Evolutionary conservation across 2,329 filamentous ascomycete species (phyloP).

Genomic region (Ustilaginoidea virens): DNA sequence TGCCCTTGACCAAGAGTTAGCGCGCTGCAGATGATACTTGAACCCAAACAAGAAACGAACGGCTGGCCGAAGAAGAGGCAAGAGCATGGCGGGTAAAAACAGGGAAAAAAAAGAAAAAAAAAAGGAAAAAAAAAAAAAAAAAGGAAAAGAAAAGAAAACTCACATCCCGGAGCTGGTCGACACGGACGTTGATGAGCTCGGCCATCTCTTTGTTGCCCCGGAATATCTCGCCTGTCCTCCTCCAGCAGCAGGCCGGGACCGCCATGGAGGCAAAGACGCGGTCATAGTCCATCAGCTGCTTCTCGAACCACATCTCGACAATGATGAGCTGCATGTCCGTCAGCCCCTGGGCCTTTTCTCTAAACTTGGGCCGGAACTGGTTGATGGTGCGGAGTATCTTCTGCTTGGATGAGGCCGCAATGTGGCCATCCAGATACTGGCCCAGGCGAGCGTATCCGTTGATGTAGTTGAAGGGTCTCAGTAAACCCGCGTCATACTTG

Average conservation of each 20-base stretch:
- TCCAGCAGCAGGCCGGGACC: slow-evolving; percentile 93
- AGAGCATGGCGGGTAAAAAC: neutral
- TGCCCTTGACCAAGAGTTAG: slow-evolving; percentile 43
- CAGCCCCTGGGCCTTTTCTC: slow-evolving; percentile 81
- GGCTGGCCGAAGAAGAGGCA: neutral
- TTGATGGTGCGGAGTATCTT: slow-evolving; percentile 87
- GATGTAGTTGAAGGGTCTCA: slow-evolving; percentile 97
- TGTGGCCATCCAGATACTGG: slow-evolving; percentile 81
- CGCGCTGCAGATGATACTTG: neutral
- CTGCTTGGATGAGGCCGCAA: slow-evolving; percentile 67
- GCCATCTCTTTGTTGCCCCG: slow-evolving; percentile 98
- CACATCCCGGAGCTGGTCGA: slow-evolving; percentile 82
- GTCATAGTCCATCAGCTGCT: slow-evolving; percentile 92
- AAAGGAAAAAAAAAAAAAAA: neutral
- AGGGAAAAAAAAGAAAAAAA: neutral
- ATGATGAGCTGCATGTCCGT: slow-evolving; percentile 89
- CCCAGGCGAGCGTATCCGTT: slow-evolving; percentile 85
- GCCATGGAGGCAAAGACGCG: slow-evolving; percentile 98
- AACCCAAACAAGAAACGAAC: neutral
- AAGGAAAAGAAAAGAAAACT: slow-evolving; percentile 17
- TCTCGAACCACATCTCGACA: slow-evolving; percentile 99
- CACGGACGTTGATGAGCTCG: slow-evolving; percentile 81
- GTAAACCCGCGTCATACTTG: slow-evolving; percentile 87
- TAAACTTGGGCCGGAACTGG: slow-evolving; percentile 86
- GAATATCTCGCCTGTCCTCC: slow-evolving; percentile 92